These are phyloP conservation scores for Mycotypha africana DNA, from an alignment of 371 early-diverging fungal species.

Conservation along the genomic window DNA sequence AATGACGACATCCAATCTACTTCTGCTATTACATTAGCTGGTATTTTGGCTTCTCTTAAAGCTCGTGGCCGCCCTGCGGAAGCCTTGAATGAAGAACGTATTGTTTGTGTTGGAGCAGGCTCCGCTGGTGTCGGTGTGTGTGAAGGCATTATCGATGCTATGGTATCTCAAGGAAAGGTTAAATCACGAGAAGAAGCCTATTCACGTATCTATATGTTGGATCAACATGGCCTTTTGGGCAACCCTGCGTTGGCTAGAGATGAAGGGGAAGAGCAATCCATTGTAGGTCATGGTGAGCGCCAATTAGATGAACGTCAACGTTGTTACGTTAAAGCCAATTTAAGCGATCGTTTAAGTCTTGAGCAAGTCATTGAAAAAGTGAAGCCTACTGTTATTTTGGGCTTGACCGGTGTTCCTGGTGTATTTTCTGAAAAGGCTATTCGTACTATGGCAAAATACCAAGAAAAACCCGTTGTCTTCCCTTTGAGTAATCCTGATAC, in stretches of 20 bases:
- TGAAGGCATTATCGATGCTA: constrained; percentile 58
- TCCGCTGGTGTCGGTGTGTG: constrained; percentile 67
- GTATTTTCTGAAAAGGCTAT: constrained; percentile 57
- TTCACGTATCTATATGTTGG: constrained; percentile 53
- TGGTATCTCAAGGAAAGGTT: constrained; percentile 55
- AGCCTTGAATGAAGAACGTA: constrained; percentile 35
- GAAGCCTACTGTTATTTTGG: constrained; percentile 62
- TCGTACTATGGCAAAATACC: constrained; percentile 52
- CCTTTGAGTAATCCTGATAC: constrained; percentile 63
- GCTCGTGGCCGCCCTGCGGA: constrained; percentile 44
- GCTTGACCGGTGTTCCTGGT: constrained; percentile 54
- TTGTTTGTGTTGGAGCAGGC: constrained; percentile 66
- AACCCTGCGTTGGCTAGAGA: constrained; percentile 27
- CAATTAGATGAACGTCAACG: constrained; percentile 47
- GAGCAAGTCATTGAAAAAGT: constrained; percentile 53
- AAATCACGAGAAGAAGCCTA: constrained; percentile 56
- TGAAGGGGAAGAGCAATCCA: constrained; percentile 1
- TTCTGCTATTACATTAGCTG: constrained; percentile 61
- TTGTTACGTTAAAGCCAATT: constrained; percentile 47
- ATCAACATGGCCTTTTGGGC: constrained; percentile 50
- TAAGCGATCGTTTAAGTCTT: constrained; percentile 43
- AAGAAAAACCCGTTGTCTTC: constrained; percentile 57
- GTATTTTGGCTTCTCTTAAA: constrained; percentile 55
- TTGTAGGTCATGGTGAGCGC: constrained; percentile 9
- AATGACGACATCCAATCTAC: constrained; percentile 70